Evolutionary conservation across 2,329 filamentous ascomycete species (phyloP).

Genomic region (Phialocephala sp.): DNA sequence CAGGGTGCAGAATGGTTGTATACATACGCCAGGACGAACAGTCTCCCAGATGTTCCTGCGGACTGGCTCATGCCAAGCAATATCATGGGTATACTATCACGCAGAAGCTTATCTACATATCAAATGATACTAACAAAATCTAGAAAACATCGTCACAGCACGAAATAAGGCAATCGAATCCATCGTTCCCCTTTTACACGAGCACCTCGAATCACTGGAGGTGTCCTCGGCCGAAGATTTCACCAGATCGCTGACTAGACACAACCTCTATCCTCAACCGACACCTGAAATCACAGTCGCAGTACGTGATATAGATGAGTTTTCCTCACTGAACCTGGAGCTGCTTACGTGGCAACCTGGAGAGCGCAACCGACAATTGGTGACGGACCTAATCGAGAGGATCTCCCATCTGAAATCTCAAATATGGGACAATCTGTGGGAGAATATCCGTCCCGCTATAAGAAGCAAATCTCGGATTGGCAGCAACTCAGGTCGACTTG

Average conservation of each 20-base stretch:
- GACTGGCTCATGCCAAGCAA: neutral
- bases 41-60: neutral
- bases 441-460: neutral
- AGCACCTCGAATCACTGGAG: neutral
- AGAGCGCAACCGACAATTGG: too few species aligned
- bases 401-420: too few species aligned
- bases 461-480: neutral
- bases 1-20: neutral
- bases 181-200: neutral
- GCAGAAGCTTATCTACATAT: too few species aligned
- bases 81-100: neutral
- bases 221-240: neutral
- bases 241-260: too few species aligned
- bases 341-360: too few species aligned
- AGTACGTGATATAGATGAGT: too few species aligned
- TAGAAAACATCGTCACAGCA: neutral
- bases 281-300: too few species aligned
- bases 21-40: neutral
- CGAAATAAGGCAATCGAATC: neutral
- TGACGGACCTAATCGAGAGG: too few species aligned
- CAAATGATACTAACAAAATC: neutral
- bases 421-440: neutral
- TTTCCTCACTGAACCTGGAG: too few species aligned
- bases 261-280: neutral
- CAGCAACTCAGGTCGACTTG: neutral